Base-by-base conservation (phyloP, 768 basidiomycete genomes). In the Tylopilus plumbeoviolaceoides region DNA sequence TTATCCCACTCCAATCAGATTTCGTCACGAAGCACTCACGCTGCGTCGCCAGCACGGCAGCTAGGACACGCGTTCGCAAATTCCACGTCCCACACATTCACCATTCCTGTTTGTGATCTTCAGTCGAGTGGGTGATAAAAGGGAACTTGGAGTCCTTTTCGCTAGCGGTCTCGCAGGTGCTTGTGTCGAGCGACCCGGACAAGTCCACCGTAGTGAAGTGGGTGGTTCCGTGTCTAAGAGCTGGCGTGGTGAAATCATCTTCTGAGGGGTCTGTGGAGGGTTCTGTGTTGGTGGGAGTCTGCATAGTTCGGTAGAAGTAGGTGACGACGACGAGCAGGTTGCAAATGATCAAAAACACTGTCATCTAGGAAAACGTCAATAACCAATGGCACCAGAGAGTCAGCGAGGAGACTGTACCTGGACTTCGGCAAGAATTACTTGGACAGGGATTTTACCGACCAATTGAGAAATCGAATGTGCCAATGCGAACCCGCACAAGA, bases 301-400 rank as follows among this genome's bases (percentile, higher is more conserved):
- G 1, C 15, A 42, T 15, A 1, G 46, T 18, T 7, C 51, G 48
- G 36, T 60, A 60, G 12, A 51, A 6, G 43, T 57, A 60, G 1
- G 59, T 60, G 21, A 60, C 47, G 15, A 57, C 46, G 15, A 51
- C 55, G 15, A 60, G 49, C 33, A 60, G 27, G 25, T 60, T 56
- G 27, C 59, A 60, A 2, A 49, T 28, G n/a, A 57, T 38, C 27
- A 52, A 4, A 21, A 44, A 49, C 12, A 0, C 28, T 2, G 9
- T 10, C 5, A 33, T 7, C 55, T 54, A 28, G 17, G 7, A 0
- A 15, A 5, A 41, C 11, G 23, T 33, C 4, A 14, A 21, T 14
- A 7, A 20, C 47, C 11, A 8, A 30, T 20, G 12, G 17, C 6
- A 15, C 35, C 15, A 43, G 4, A 45, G 38, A 4, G 2, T 7